Evolutionary conservation across 2,329 filamentous ascomycete species (phyloP).

Genomic region (Colletotrichum spaethianum): DNA sequence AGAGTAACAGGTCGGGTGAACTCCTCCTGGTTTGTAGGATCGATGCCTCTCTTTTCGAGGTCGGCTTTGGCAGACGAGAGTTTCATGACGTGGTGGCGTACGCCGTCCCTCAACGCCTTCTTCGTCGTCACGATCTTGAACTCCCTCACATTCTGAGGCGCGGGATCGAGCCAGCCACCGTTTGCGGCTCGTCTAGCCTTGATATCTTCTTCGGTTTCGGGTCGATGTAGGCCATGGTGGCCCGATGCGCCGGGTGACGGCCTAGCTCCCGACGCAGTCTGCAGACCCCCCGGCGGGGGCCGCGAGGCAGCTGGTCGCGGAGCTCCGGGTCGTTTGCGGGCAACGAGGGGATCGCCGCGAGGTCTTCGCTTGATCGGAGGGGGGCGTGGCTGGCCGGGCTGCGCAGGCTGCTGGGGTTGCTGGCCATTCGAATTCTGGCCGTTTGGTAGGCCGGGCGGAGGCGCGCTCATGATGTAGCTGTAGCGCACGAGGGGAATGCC

Average conservation of each 20-base stretch:
- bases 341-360: slow-evolving; percentile 74
- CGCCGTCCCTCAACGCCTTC: slow-evolving; percentile 80
- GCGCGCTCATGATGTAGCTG: slow-evolving; percentile 59
- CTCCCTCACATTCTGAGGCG: slow-evolving; percentile 56
- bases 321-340: slow-evolving; percentile 67
- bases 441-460: slow-evolving; percentile 52
- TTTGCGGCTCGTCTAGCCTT: slow-evolving; percentile 48
- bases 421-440: slow-evolving; percentile 51
- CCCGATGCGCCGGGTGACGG: slow-evolving; percentile 29
- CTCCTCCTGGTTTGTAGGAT: slow-evolving; percentile 79
- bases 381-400: slow-evolving; percentile 48
- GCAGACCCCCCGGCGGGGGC: slow-evolving; percentile 45
- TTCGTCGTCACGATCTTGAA: slow-evolving; percentile 85
- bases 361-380: slow-evolving; percentile 60
- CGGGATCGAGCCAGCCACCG: slow-evolving; percentile 71
- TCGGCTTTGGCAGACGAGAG: slow-evolving; percentile 72
- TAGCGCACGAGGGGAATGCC: background rate
- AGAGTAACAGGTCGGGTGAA: slow-evolving; percentile 91
- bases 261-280: slow-evolving; percentile 40
- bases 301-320: slow-evolving; percentile 46
- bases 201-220: slow-evolving; percentile 45
- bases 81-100: slow-evolving; percentile 90
- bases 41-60: slow-evolving; percentile 70
- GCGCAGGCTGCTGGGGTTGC: slow-evolving; percentile 33
- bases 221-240: slow-evolving; percentile 34